Percentiles rank a stretch among this genome's conserved stretches.
Conservation (phyloP, 768 basidiomycete genomes). For the Daedaleopsis sinensis region DNA sequence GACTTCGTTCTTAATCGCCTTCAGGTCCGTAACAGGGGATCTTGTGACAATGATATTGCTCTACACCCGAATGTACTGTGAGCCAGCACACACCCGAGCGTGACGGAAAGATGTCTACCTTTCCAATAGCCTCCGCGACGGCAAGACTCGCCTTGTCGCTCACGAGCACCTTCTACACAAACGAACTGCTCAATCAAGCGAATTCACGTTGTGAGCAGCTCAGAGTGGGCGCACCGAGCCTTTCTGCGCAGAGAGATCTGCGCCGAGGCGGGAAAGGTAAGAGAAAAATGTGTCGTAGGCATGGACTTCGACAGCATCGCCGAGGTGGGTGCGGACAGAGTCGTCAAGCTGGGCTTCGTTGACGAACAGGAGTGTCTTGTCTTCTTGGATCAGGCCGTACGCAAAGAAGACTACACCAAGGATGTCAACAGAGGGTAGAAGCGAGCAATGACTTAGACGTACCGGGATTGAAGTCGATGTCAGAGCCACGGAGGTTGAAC, state of each 20-base stretch:
- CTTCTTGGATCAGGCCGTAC: constrained; percentile 75
- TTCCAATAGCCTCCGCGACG: constrained; percentile 77
- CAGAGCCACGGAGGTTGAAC: constrained; percentile 89
- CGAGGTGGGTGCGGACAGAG: constrained; percentile 56
- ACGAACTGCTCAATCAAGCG: neutral
- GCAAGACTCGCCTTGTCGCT: constrained; percentile 82
- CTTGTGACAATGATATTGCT: constrained; percentile 61
- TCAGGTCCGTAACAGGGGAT: constrained; percentile 79
- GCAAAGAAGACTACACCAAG: constrained; percentile 78
- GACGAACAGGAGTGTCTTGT: constrained; percentile 68
- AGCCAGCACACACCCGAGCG: no score
- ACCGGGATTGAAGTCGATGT: constrained; percentile 89
- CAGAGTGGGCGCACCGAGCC: constrained; percentile 25
- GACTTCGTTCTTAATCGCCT: constrained; percentile 76
- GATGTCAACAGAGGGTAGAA: neutral
- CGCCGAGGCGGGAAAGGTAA: constrained; percentile 56
- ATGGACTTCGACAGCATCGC: constrained; percentile 59
- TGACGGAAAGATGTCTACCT: constrained; percentile 42
- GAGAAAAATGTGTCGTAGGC: constrained; percentile 72
- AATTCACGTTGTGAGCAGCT: no score
- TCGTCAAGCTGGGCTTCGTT: constrained; percentile 51
- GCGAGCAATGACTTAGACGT: neutral
- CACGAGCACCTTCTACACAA: constrained; percentile 72
- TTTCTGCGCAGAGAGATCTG: constrained; percentile 37
- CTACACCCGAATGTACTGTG: constrained; percentile 28